phyloP scores from a whole-genome alignment of 2,329 filamentous ascomycete genomes.

The Pseudocercospora fuligena region DNA sequence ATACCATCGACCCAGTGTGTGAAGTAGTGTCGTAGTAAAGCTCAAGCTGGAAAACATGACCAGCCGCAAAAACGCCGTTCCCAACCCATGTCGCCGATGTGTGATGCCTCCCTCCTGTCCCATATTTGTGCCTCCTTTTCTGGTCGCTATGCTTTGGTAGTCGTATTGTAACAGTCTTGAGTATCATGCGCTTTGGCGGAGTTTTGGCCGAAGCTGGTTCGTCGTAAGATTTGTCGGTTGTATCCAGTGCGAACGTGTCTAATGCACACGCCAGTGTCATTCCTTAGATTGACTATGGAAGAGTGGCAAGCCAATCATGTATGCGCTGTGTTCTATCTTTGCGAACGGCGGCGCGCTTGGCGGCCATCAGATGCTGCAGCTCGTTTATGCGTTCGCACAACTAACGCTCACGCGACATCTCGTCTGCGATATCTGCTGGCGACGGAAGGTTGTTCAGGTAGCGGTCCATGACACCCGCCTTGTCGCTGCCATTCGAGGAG shows the following conservation, averaged over 20 bases:
- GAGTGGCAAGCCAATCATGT: not conserved
- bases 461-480: constrained; percentile 18
- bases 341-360: not conserved
- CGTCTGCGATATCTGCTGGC: constrained; percentile 20
- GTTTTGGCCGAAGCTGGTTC: constrained; percentile 1
- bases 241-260: not conserved
- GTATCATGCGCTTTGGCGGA: not conserved
- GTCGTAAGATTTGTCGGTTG: constrained; percentile 5
- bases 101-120: not conserved
- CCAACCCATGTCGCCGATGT: not conserved
- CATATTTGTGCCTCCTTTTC: not conserved
- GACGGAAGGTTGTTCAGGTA: constrained; percentile 18
- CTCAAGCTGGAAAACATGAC: constrained; percentile 1
- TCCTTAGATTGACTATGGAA: not conserved
- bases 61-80: constrained; percentile 2
- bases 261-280: not conserved
- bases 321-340: not conserved
- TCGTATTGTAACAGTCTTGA: constrained; percentile 7
- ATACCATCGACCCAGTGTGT: not conserved
- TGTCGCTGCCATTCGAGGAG: constrained; percentile 12
- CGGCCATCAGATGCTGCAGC: not conserved
- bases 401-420: constrained; percentile 29
- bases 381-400: constrained; percentile 8
- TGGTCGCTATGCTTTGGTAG: constrained; percentile 6
- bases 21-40: not conserved